Percentiles rank a stretch among this genome's conserved stretches.
These are phyloP conservation scores for Aspergillus cejpii DNA, from an alignment of 2,329 filamentous ascomycete genomes.

Conservation along the genomic window DNA sequence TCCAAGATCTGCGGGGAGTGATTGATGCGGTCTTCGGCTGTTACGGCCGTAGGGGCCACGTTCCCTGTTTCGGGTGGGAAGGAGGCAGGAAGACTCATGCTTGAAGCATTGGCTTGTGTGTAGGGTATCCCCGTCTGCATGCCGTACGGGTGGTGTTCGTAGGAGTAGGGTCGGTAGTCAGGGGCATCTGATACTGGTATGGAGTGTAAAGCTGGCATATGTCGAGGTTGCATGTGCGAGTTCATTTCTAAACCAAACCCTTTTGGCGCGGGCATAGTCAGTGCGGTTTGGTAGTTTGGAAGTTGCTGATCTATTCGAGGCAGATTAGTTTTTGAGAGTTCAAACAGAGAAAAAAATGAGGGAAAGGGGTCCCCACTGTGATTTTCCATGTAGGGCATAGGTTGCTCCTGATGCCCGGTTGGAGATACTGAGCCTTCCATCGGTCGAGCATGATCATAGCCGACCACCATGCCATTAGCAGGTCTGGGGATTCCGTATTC, in stretches of 20 bases:
- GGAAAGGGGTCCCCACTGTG: constrained; percentile 19
- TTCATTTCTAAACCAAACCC: constrained; percentile 23
- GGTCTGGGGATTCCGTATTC: constrained; percentile 26
- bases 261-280: constrained; percentile 25
- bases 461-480: constrained; percentile 22
- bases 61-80: constrained; percentile 26
- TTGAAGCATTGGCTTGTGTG: constrained; percentile 30
- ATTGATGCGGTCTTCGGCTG: constrained; percentile 22
- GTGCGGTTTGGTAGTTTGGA: constrained; percentile 23
- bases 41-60: constrained; percentile 13
- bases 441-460: constrained; percentile 25
- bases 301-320: constrained; percentile 24
- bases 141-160: constrained; percentile 24
- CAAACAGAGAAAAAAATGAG: not conserved
- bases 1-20: constrained; percentile 21
- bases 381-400: constrained; percentile 25
- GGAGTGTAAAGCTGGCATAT: constrained; percentile 26
- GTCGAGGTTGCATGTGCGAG: constrained; percentile 23
- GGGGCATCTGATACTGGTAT: constrained; percentile 30
- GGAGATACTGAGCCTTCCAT: constrained; percentile 32
- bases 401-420: constrained; percentile 23
- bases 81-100: constrained; percentile 31
- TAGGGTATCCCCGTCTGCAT: constrained; percentile 28
- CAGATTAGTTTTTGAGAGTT: not conserved
- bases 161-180: constrained; percentile 32